Base-by-base conservation (phyloP, 2,329 filamentous ascomycete species). In the Xenosphaeropsis pyriputrescens region DNA sequence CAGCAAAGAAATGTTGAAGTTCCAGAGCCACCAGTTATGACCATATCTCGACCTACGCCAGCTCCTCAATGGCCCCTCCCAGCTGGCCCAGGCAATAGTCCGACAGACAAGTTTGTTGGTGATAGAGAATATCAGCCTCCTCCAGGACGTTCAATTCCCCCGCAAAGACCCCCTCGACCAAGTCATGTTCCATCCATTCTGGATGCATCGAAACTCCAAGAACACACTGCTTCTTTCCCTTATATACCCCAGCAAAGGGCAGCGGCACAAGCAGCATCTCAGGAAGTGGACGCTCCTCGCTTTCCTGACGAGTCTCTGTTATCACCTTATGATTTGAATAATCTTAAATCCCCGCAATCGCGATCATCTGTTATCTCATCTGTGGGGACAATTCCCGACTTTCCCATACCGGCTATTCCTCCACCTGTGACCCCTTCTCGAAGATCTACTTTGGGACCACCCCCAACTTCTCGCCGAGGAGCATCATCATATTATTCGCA, bases 401-500 rank as follows among this genome's bases (percentile, higher is more conserved):
- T 56, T 39, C 53, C 54, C 14, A 38, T 54, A 29, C 51, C 52
- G 8, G 32, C 35, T 9, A 41, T 48, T 14, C 43, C 48, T 3
- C 35, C 32, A 8, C 16, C 32, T 17, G 36, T 43, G 17, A 38
- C 39, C 14, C 29, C 39, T 9, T 55, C 56, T 2, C 52, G 71
- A 40, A 63, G 65, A 46, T 74, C 68, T 43, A 61, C 67, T 36
- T 53, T 77, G 11, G 73, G 74, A 2, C 74, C 74, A 14, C 75
- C 75, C 1, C 74, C 74, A 2, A 72, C 68, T 11, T 64, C 72
- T 3, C 64, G 75, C 47, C 62, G 74, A 46, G 74, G 73, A 1
- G 67, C 65, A 18, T 78, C 74, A 0, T 75, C 74, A 0, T 78
- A 76, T 42, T 78, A 80, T 48, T 80, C 78, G 2, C 71, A 67